Conservation (phyloP, 2,329 filamentous ascomycete species). For the Pleoardoris graminearum region DNA sequence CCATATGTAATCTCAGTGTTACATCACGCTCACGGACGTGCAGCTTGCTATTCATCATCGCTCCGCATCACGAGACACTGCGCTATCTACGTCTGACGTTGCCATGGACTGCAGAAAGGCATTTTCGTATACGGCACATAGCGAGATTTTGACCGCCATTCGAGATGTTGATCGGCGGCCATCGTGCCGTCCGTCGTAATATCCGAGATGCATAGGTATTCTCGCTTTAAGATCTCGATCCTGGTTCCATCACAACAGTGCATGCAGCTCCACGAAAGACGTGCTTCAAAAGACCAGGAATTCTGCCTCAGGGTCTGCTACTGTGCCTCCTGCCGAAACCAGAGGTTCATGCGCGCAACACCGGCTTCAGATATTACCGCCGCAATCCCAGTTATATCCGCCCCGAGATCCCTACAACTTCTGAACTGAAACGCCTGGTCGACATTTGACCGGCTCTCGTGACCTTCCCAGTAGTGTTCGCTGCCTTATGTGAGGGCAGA, state of each 20-base stretch:
- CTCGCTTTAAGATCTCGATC: slow-evolving; percentile 1
- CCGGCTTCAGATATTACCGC: neutral
- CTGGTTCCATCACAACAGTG: neutral
- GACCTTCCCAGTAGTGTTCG: neutral
- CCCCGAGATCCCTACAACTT: neutral
- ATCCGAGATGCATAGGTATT: slow-evolving; percentile 1
- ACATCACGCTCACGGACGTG: slow-evolving; percentile 1
- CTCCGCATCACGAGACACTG: neutral
- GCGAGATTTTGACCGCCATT: neutral
- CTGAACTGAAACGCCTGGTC: slow-evolving; percentile 5
- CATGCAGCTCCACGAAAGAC: neutral
- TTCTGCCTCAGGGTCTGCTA: no score
- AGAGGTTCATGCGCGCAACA: slow-evolving; percentile 13
- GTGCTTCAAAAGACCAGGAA: slow-evolving; percentile 3
- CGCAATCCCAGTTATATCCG: slow-evolving; percentile 5
- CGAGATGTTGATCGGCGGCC: neutral
- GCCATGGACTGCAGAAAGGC: neutral
- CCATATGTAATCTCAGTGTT: slow-evolving; percentile 1
- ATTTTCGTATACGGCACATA: neutral
- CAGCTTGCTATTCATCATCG: neutral
- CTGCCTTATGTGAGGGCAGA: neutral
- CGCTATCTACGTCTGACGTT: neutral
- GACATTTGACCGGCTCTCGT: neutral
- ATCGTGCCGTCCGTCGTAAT: slow-evolving; percentile 1
- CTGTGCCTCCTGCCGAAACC: slow-evolving; percentile 9